phyloP scores from a whole-genome alignment of 371 early-diverging fungal genomes.

The Rhizomucor pusillus region DNA sequence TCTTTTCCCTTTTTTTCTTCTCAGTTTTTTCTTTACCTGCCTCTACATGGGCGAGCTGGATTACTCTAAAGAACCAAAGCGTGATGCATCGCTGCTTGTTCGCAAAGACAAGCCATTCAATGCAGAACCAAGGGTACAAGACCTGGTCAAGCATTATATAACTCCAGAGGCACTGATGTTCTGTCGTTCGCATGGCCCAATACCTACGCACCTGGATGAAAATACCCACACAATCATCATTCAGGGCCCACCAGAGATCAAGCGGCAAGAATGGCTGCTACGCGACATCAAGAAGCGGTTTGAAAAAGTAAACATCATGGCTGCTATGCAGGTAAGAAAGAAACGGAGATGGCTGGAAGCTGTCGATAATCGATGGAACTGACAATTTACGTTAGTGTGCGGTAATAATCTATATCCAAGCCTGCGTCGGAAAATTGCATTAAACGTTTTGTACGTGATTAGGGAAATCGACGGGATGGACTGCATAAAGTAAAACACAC shows the following conservation, averaged over 20 bases:
- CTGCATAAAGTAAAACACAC: constrained; percentile 74
- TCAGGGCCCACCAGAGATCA: constrained; percentile 23
- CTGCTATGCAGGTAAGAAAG: constrained; percentile 44
- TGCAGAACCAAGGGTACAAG: constrained; percentile 50
- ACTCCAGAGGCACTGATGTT: constrained; percentile 56
- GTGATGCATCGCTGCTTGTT: constrained; percentile 24
- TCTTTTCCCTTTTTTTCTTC: too few species aligned
- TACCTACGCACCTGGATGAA: constrained; percentile 62
- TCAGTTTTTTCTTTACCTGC: too few species aligned
- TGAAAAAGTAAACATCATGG: constrained; percentile 29
- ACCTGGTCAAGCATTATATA: constrained; percentile 50
- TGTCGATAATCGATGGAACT: too few species aligned
- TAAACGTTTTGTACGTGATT: neutral
- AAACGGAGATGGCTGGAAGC: too few species aligned
- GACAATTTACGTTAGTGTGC: constrained; percentile 19
- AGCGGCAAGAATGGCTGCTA: constrained; percentile 42
- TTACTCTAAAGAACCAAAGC: constrained; percentile 33
- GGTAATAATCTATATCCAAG: constrained; percentile 19
- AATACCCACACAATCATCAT: constrained; percentile 43
- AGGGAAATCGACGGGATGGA: constrained; percentile 83
- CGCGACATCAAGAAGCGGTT: constrained; percentile 18
- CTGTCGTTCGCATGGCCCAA: constrained; percentile 84
- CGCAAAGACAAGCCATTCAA: constrained; percentile 55
- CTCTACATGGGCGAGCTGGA: constrained; percentile 16
- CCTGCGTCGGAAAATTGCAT: too few species aligned